Conservation (phyloP, 23 red algal species). For the Gracilaria domingensis region DNA sequence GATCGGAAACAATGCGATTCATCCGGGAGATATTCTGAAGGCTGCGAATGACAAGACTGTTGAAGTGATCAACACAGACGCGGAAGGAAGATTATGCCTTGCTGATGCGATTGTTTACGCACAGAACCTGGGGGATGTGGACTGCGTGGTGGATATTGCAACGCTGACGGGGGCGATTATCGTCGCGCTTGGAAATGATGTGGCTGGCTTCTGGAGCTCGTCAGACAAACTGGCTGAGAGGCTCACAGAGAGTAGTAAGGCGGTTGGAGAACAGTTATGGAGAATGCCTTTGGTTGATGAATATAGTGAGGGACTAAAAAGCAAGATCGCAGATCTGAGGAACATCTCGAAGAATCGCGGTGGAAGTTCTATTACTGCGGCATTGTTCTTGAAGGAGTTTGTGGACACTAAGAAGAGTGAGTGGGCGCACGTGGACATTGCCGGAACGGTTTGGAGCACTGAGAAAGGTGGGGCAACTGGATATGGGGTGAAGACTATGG, state of each 20-base stretch:
- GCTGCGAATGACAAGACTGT: slow-evolving; percentile 96
- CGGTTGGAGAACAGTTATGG: slow-evolving; percentile 84
- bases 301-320: slow-evolving; percentile 90
- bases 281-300: slow-evolving; percentile 90
- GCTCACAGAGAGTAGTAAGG: slow-evolving; percentile 55
- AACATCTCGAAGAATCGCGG: slow-evolving; percentile 85
- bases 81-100: slow-evolving; percentile 93
- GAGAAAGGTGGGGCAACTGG: slow-evolving; percentile 89
- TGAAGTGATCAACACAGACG: slow-evolving; percentile 91
- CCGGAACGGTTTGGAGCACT: slow-evolving; percentile 90
- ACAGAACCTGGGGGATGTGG: slow-evolving; percentile 85
- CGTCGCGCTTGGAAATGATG: slow-evolving; percentile 88
- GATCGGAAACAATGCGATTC: slow-evolving; percentile 84
- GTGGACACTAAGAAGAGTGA: slow-evolving; percentile 79
- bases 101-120: slow-evolving; percentile 96
- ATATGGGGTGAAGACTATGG: slow-evolving; percentile 89
- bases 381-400: slow-evolving; percentile 97
- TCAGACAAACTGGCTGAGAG: slow-evolving; percentile 81
- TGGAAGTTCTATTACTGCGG: slow-evolving; percentile 83
- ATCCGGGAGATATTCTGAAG: slow-evolving; percentile 95
- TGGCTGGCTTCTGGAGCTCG: slow-evolving; percentile 85
- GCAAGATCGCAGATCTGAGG: slow-evolving; percentile 96
- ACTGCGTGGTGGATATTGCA: slow-evolving; percentile 92
- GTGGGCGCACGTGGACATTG: slow-evolving; percentile 99
- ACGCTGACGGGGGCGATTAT: slow-evolving; percentile 97